Conservation (phyloP, 768 basidiomycete species). For the Serendipita sp. region DNA sequence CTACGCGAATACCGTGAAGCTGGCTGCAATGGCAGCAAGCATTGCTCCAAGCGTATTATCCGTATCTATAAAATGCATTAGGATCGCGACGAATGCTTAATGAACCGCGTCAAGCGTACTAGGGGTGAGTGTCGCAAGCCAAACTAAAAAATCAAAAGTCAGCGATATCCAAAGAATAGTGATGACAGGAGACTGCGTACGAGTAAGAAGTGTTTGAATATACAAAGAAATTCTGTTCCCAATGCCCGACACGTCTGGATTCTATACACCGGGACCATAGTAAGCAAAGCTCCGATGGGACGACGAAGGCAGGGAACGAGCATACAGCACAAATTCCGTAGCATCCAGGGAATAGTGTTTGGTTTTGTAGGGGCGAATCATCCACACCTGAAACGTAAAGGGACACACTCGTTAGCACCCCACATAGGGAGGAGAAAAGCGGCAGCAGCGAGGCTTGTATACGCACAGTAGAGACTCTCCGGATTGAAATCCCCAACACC, state of each 20-base stretch:
- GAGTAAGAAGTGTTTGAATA: neutral
- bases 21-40: neutral
- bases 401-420: neutral
- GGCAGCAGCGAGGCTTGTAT: neutral
- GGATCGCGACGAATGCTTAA: neutral
- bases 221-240: conserved; percentile 6
- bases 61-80: neutral
- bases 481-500: neutral
- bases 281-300: too few relatives aligned
- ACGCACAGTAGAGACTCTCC: neutral
- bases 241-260: neutral
- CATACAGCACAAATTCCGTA: conserved; percentile 3
- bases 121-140: neutral
- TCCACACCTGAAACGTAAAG: neutral
- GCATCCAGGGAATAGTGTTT: neutral
- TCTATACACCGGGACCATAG: neutral
- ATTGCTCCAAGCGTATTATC: conserved; percentile 7
- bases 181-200: neutral
- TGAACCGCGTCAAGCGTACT: neutral
- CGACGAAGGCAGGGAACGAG: neutral
- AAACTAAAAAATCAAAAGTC: neutral
- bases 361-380: conserved; percentile 1
- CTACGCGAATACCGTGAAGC: conserved; percentile 2
- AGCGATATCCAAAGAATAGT: neutral
- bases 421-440: neutral